A percentile compares a stretch with the other conserved stretches of the same genome.
Conservation (phyloP, 2,329 filamentous ascomycete genomes). For the Fusarium incarnatum region DNA sequence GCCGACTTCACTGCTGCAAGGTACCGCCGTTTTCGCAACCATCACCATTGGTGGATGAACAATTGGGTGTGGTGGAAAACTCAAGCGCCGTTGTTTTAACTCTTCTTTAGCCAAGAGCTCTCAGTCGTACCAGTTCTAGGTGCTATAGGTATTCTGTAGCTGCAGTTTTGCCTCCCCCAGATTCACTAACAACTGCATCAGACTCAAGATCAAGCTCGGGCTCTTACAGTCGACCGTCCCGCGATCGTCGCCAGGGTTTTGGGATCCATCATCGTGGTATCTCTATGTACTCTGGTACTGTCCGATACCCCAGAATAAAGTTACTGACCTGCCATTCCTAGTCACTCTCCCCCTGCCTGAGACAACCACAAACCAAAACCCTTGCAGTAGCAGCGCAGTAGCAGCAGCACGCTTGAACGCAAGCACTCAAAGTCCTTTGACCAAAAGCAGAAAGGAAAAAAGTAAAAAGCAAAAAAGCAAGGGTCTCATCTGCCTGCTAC, state of each 20-base stretch:
- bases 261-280: constrained; percentile 13
- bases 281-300: background rate
- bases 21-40: constrained; percentile 26
- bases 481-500: constrained; percentile 17
- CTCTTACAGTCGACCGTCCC: constrained; percentile 1
- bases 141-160: background rate
- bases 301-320: background rate
- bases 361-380: constrained; percentile 16
- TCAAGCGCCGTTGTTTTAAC: background rate
- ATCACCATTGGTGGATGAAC: background rate
- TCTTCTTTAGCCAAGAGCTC: background rate
- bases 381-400: constrained; percentile 9
- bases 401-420: background rate
- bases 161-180: background rate
- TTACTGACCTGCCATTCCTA: constrained; percentile 2
- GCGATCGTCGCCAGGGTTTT: constrained; percentile 29
- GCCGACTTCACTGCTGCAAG: constrained; percentile 33
- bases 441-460: background rate
- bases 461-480: background rate
- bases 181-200: background rate
- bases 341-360: background rate
- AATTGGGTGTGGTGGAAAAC: background rate
- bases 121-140: background rate
- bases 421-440: constrained; percentile 14
- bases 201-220: constrained; percentile 15